Base-by-base conservation (phyloP, 305 asterid species). In the Stenogyne calaminthoides region DNA sequence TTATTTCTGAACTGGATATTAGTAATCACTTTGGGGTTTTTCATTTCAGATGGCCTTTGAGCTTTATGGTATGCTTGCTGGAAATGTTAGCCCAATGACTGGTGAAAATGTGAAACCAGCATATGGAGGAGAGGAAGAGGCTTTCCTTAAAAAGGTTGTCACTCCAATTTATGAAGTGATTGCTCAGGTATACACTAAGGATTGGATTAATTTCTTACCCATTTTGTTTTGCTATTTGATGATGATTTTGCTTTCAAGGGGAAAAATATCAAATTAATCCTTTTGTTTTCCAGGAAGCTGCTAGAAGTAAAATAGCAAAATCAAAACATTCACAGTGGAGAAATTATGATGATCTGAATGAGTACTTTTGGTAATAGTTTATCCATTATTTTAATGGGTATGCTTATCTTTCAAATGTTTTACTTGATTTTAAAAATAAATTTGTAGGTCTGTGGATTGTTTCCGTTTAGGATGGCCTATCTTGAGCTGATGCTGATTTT, bases 401-500 rank as follows among this genome's bases (percentile, higher is more conserved):
- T 63, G 54, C 52, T 76, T 22, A 52, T 57, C 47, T 7, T 64
- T 25, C 70, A 62, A 14, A 54, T 22, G 42, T 71, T 61, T 52
- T 51, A 51, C 70, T 75, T 61, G 77, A 12, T 70, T 78, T 64
- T 25, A n/a, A 25, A 16, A 8, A 29, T 5, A 16, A 36, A 73
- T 20, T 42, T 75, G 40, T 82, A 95, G 99, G 99, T 90, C 99
- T 12, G 98, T 87, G 71, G 99, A 95, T 82, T 95, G 99, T 87
- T 95, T 95, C 80, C 91, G 97, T 37, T 78, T 95, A 80, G 97
- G 99, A 71, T 95, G 99, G 99, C 99, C 99, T 57, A 95, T 95
- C 98, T 98, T 98, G 97, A 4, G 98, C 98, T 71, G 96, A 95
- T 86, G 99, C 98, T 83, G 98, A 95, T 84, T 95, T 90, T 90